Conservation (phyloP, 306 rosid species). For the Cucumis melo region DNA sequence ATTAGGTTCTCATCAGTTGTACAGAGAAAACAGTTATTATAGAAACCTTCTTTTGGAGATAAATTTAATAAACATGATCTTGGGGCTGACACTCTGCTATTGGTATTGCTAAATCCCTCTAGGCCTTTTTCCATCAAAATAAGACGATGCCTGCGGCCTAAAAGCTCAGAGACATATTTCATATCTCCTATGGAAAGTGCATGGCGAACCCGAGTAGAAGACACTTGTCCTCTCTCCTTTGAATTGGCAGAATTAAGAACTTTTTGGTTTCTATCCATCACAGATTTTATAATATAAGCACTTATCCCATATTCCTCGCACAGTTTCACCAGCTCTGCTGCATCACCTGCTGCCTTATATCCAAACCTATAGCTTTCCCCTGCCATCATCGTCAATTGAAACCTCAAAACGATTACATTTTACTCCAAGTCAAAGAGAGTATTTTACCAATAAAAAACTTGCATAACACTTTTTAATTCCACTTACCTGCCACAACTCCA, state of each 20-base stretch:
- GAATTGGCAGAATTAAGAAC: conserved; percentile 23
- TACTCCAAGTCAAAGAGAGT: neutral
- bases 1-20: conserved; percentile 24
- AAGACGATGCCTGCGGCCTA: conserved; percentile 75
- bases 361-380: conserved; percentile 95
- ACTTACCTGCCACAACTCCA: conserved; percentile 84
- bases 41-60: conserved; percentile 84
- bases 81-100: conserved; percentile 41
- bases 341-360: conserved; percentile 87
- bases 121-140: conserved; percentile 32
- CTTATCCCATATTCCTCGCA: conserved; percentile 68
- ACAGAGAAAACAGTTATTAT: conserved; percentile 40
- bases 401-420: neutral
- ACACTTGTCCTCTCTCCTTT: conserved; percentile 84
- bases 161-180: conserved; percentile 68
- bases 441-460: too few species aligned
- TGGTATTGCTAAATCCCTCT: conserved; percentile 28
- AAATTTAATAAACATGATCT: conserved; percentile 60
- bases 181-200: conserved; percentile 71
- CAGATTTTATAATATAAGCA: conserved; percentile 74
- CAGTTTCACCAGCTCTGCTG: conserved; percentile 54
- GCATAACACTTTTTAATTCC: neutral
- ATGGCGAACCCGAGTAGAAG: conserved; percentile 77
- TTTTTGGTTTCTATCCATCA: conserved; percentile 59
- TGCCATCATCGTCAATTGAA: conserved; percentile 27